A percentile compares a stretch with the other conserved stretches of the same genome.
phyloP scores from a whole-genome alignment of 164 flowering plant species.

The Vitis amurensis region DNA sequence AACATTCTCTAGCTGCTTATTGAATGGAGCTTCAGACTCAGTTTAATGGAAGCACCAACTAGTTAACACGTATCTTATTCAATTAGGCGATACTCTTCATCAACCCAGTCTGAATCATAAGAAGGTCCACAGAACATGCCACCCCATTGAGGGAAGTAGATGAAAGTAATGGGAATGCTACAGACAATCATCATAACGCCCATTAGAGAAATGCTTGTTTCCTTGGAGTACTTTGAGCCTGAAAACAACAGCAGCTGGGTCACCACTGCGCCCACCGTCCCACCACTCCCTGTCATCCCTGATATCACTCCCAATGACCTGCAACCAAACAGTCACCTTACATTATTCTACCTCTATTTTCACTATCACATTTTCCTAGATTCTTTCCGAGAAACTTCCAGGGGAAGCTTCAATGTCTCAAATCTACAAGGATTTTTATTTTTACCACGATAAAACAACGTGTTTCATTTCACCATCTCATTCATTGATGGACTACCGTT shows the following conservation, averaged over 20 bases:
- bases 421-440: no score
- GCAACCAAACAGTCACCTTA: constrained; percentile 10
- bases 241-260: constrained; percentile 58
- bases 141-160: constrained; percentile 65
- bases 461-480: no score
- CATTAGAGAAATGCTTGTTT: constrained; percentile 62
- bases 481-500: no score
- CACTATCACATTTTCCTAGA: no score
- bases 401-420: no score
- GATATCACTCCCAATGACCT: constrained; percentile 69
- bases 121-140: constrained; percentile 66
- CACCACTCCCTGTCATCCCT: constrained; percentile 80
- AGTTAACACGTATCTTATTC: constrained; percentile 1
- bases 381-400: no score
- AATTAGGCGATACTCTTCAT: constrained; percentile 24
- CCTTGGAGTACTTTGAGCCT: constrained; percentile 40
- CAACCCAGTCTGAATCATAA: not conserved
- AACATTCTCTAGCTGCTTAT: not conserved
- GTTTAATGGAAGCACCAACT: no score
- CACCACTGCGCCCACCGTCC: constrained; percentile 65
- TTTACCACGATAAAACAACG: no score
- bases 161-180: constrained; percentile 39
- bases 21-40: not conserved
- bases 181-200: constrained; percentile 53
- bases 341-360: no score